Evolutionary conservation across 345 rosid genomes (phyloP).

Genomic region (Clausena lansium): DNA sequence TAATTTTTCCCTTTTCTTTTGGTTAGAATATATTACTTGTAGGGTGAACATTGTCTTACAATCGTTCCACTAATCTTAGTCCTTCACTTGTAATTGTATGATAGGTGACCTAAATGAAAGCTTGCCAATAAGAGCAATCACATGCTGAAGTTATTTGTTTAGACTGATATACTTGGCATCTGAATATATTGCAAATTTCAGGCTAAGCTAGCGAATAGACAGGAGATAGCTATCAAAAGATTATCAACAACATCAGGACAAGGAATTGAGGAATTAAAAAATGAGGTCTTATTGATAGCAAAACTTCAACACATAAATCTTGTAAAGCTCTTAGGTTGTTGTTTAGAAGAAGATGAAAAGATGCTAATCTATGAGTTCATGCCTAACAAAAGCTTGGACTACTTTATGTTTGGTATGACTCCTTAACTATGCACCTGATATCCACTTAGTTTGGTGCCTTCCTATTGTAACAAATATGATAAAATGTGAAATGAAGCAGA

Average conservation of each 20-base stretch:
- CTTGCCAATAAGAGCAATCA: no score
- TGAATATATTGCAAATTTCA: background rate
- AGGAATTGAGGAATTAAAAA: constrained; percentile 8
- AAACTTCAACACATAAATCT: constrained; percentile 16
- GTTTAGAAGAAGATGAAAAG: background rate
- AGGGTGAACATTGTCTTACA: no score
- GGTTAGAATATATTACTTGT: background rate
- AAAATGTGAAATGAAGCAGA: background rate
- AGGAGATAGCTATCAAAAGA: background rate
- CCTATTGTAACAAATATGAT: background rate
- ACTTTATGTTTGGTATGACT: constrained; percentile 7
- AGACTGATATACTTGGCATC: background rate
- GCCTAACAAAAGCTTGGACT: constrained; percentile 11
- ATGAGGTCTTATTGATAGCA: constrained; percentile 10
- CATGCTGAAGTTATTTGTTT: no score
- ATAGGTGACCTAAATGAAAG: no score
- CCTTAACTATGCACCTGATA: background rate
- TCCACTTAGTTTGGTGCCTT: background rate
- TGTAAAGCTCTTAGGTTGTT: constrained; percentile 9
- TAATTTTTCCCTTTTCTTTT: background rate
- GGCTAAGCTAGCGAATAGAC: constrained; percentile 1
- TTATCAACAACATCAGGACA: background rate
- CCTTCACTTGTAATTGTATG: no score
- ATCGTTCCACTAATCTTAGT: no score
- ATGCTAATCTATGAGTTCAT: constrained; percentile 5